A percentile compares a stretch with the other conserved stretches of the same genome.
phyloP scores from a whole-genome alignment of 805 yeast genomes.

The Diddensiella santjacobensis region DNA sequence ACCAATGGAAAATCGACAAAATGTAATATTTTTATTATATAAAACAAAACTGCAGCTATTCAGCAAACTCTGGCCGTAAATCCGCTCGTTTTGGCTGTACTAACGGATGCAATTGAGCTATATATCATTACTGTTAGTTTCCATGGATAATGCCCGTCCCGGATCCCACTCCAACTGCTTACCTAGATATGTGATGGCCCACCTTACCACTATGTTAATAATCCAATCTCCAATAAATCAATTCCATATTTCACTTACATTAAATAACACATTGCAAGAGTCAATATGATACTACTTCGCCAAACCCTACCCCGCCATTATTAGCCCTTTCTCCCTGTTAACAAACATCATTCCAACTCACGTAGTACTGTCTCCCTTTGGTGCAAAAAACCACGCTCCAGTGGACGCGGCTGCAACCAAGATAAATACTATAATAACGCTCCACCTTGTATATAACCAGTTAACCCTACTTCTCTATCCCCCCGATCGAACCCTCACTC shows the following conservation, averaged over 20 bases:
- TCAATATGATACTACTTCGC: constrained; percentile 67
- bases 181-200: constrained; percentile 83
- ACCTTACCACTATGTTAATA: constrained; percentile 28
- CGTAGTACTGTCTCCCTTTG: constrained; percentile 67
- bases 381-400: constrained; percentile 82
- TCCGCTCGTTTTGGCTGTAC: constrained; percentile 89
- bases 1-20: too few species aligned
- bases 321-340: not conserved
- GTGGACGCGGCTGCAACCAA: constrained; percentile 55
- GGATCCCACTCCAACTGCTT: too few species aligned
- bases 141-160: too few species aligned
- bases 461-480: too few species aligned
- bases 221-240: not conserved
- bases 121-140: not conserved
- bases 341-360: constrained; percentile 41
- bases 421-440: constrained; percentile 62
- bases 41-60: constrained; percentile 24
- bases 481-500: too few species aligned
- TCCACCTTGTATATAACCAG: too few species aligned
- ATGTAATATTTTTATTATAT: too few species aligned
- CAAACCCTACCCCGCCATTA: constrained; percentile 41
- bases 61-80: constrained; percentile 73
- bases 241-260: constrained; percentile 40
- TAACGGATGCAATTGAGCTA: constrained; percentile 76
- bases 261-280: constrained; percentile 72